Evolutionary conservation across 2,329 filamentous ascomycete species (phyloP).

Genomic region (Orbilia ellipsospora): DNA sequence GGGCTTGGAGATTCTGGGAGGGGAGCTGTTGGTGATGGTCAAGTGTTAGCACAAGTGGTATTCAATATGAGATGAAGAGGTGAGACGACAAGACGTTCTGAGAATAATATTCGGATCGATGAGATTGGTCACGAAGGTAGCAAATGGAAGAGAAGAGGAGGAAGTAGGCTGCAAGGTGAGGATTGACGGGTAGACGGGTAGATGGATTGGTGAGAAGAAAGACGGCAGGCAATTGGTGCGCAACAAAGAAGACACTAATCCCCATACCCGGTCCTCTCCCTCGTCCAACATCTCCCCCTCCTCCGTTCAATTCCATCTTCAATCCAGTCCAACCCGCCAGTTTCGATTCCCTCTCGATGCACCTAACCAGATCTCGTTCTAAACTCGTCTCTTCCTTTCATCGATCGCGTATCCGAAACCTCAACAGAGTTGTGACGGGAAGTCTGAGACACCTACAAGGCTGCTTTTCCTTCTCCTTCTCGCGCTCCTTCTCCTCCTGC

Average conservation of each 20-base stretch:
- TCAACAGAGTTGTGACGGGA: slow-evolving; percentile 9
- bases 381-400: slow-evolving; percentile 5
- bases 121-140: no score
- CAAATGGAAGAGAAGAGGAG: no score
- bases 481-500: slow-evolving; percentile 44
- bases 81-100: not conserved
- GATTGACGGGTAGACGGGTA: not conserved
- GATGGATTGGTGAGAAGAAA: slow-evolving; percentile 1
- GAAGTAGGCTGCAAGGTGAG: not conserved
- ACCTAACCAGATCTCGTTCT: not conserved
- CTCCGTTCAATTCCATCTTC: not conserved
- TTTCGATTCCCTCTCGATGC: not conserved
- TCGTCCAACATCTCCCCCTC: not conserved
- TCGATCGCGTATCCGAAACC: slow-evolving; percentile 15
- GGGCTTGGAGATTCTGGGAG: slow-evolving; percentile 37
- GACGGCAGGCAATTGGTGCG: not conserved
- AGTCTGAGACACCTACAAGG: slow-evolving; percentile 50
- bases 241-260: slow-evolving; percentile 15
- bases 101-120: no score
- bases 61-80: not conserved
- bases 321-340: not conserved
- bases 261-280: not conserved
- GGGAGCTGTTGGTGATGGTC: slow-evolving; percentile 28
- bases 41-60: slow-evolving; percentile 22
- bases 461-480: slow-evolving; percentile 49